Percentiles rank a stretch among this genome's conserved stretches.
phyloP scores from a whole-genome alignment of 805 yeast genomes.

The Danielia reshetovae region DNA sequence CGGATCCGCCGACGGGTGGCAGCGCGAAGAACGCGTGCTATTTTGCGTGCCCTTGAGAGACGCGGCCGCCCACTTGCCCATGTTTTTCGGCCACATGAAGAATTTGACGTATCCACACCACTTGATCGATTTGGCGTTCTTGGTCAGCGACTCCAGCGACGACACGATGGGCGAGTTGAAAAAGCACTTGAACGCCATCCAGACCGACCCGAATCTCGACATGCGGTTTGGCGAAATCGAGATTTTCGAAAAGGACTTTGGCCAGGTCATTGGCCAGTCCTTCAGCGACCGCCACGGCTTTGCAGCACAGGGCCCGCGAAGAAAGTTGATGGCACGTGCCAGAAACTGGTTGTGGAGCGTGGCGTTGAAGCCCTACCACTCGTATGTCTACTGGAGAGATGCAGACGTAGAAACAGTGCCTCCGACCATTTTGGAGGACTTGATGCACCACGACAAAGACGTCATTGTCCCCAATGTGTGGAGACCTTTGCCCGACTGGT shows the following conservation, averaged over 20 bases:
- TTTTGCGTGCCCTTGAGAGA: constrained; percentile 90
- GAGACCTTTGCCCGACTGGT: constrained; percentile 86
- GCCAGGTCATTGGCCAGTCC: constrained; percentile 89
- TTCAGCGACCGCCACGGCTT: constrained; percentile 93
- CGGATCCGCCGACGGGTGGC: constrained; percentile 77
- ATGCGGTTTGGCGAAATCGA: constrained; percentile 80
- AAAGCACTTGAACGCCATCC: constrained; percentile 56
- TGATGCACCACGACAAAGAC: constrained; percentile 88
- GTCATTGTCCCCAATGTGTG: constrained; percentile 94
- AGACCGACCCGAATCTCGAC: constrained; percentile 56
- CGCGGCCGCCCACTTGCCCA: constrained; percentile 84
- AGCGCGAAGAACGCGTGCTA: constrained; percentile 68
- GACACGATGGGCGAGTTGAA: constrained; percentile 72
- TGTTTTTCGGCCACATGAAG: constrained; percentile 80
- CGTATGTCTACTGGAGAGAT: constrained; percentile 97
- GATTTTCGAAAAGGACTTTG: constrained; percentile 88
- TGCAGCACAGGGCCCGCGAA: constrained; percentile 91
- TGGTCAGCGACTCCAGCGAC: constrained; percentile 88
- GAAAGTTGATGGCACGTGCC: constrained; percentile 94
- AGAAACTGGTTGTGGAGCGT: constrained; percentile 90
- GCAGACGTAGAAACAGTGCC: constrained; percentile 95
- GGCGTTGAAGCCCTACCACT: constrained; percentile 85
- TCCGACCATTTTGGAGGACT: constrained; percentile 77
- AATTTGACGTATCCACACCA: constrained; percentile 85
- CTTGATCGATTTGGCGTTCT: constrained; percentile 74